Base-by-base conservation (phyloP, 805 yeast species). In the Huiozyma naganishii region DNA sequence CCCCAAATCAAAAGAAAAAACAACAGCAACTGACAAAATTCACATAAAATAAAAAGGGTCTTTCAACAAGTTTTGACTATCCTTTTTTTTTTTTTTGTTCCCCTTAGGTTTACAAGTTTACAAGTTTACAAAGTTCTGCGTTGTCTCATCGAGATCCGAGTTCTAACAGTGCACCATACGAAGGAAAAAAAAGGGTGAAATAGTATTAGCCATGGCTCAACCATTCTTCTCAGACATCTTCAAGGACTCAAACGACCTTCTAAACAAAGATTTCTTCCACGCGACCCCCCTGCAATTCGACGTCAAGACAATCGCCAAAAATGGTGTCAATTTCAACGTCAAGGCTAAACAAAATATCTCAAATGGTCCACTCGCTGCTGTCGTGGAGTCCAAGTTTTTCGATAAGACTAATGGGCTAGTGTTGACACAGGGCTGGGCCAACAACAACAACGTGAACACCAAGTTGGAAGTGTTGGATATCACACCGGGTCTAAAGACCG, bases 371-470 rank as follows among this genome's bases (percentile, higher is more conserved):
- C 78, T 92, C 56, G 79, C 89, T 51, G 95, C 95, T 55, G 79
- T 83, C 61, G 72, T 90, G 48, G 97, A 90, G 71, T 85, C 94
- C 59, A 87, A 85, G 73, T 86, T 82, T 74, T 70, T 85, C 50
- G 98, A 90, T 79, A 86, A 87, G 76, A 76, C 87, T 52, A 73
- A 90, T 51, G 97, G 97, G 52, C 73, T 92, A 63, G 79, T 95
- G 54, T 72, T 90, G 65, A 88, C 96, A 57, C 97, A 90, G 75
- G 95, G 95, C 65, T 90, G 97, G 97, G 81, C 88, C 74, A 86
- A 95, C 58, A 83, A 95, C 68, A 89, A 89, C 69, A 76, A 83
- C 52, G 73, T 92, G 64, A 83, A 80, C 75, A 85, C 97, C 72
- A 89, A 88, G 77, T 75, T 90, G 57, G 96, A 90, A 74, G 75